phyloP scores from a whole-genome alignment of 352 stramenopile species.

The Globisporangium sylvaticum region DNA sequence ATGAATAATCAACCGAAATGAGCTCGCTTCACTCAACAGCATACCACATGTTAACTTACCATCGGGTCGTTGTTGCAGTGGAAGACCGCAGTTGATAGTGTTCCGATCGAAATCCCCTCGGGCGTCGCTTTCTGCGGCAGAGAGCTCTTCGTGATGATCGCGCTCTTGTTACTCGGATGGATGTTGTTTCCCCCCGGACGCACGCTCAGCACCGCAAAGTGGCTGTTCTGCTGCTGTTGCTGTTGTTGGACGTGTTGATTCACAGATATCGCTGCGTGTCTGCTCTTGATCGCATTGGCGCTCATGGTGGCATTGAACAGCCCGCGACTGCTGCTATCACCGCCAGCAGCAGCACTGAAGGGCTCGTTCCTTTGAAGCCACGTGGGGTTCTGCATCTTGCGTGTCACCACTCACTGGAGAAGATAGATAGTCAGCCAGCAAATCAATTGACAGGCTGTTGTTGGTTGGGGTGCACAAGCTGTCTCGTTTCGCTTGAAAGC shows the following conservation, averaged over 20 bases:
- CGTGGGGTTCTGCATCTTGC: constrained; percentile 3
- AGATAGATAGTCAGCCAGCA: neutral
- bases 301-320: neutral
- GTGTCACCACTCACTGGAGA: neutral
- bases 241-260: constrained; percentile 8
- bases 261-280: neutral
- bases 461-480: neutral
- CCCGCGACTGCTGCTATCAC: neutral
- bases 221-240: constrained; percentile 2
- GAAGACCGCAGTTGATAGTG: constrained; percentile 17
- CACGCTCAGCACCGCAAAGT: constrained; percentile 12
- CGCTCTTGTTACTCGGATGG: constrained; percentile 1
- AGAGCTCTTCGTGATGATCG: constrained; percentile 2
- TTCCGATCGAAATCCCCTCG: constrained; percentile 26
- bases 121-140: neutral
- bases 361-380: neutral
- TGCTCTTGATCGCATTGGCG: neutral
- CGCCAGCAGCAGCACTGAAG: neutral
- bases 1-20: neutral
- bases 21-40: neutral
- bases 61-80: constrained; percentile 20
- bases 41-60: constrained; percentile 2
- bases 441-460: neutral
- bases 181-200: constrained; percentile 11
- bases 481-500: neutral